Evolutionary conservation across 805 yeast genomes (phyloP).

Genomic region (Lipomyces japonicus): DNA sequence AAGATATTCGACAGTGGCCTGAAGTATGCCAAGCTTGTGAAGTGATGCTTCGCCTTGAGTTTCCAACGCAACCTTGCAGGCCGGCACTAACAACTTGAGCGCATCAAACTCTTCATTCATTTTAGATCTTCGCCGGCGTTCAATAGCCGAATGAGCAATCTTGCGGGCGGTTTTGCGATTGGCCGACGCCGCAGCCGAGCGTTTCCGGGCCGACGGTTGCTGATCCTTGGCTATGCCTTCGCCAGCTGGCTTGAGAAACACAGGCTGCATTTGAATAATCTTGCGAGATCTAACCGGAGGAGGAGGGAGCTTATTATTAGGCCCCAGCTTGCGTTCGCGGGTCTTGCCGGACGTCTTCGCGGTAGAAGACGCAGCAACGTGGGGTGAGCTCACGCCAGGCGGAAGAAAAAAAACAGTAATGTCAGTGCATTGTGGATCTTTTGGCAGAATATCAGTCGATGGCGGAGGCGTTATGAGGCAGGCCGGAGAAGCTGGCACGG

Average conservation of each 20-base stretch:
- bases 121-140: slow-evolving; percentile 70
- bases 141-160: slow-evolving; percentile 71
- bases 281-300: slow-evolving; percentile 28
- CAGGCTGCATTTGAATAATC: slow-evolving; percentile 28
- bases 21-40: slow-evolving; percentile 76
- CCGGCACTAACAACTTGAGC: slow-evolving; percentile 70
- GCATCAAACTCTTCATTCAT: slow-evolving; percentile 83
- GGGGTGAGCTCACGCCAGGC: slow-evolving; percentile 11
- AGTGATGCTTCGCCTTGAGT: slow-evolving; percentile 52
- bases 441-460: slow-evolving; percentile 24
- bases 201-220: background rate
- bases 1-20: slow-evolving; percentile 79
- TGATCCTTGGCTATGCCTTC: slow-evolving; percentile 2
- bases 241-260: slow-evolving; percentile 20
- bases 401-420: slow-evolving; percentile 18
- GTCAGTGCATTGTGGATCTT: slow-evolving; percentile 19
- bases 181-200: slow-evolving; percentile 18
- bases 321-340: slow-evolving; percentile 2
- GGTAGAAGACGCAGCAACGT: background rate
- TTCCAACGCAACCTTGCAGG: slow-evolving; percentile 54
- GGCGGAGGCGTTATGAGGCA: slow-evolving; percentile 28
- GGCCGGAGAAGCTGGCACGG: slow-evolving; percentile 1
- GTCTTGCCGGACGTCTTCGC: background rate
- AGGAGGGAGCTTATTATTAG: slow-evolving; percentile 21
- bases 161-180: slow-evolving; percentile 45